Evolutionary conservation across 2,329 filamentous ascomycete genomes (phyloP).

Genomic region (Conoideocrella luteorostrata): DNA sequence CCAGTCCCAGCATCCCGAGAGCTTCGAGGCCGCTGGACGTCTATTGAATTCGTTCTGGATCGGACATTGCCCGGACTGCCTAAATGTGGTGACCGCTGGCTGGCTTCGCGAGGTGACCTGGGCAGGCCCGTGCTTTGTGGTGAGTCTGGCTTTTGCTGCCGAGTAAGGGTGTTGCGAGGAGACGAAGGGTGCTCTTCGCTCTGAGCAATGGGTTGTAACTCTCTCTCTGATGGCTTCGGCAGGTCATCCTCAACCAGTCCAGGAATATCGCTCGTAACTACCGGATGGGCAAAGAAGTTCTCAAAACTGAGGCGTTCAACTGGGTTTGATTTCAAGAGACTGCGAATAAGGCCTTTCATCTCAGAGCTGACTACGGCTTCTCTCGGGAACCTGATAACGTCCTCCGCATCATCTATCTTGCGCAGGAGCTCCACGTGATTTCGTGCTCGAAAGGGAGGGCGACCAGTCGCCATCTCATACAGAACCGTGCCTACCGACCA

Average conservation of each 20-base stretch:
- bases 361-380: slow-evolving; percentile 65
- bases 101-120: slow-evolving; percentile 35
- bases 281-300: slow-evolving; percentile 71
- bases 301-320: slow-evolving; percentile 81
- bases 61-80: slow-evolving; percentile 34
- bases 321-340: slow-evolving; percentile 77
- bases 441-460: slow-evolving; percentile 81
- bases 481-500: slow-evolving; percentile 97
- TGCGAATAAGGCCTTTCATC: slow-evolving; percentile 74
- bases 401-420: slow-evolving; percentile 84
- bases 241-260: slow-evolving; percentile 74
- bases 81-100: slow-evolving; percentile 36
- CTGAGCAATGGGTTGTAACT: slow-evolving; percentile 28
- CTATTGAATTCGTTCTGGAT: slow-evolving; percentile 22
- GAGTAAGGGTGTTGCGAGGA: slow-evolving; percentile 19
- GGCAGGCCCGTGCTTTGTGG: slow-evolving; percentile 27
- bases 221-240: slow-evolving; percentile 33
- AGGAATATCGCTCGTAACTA: slow-evolving; percentile 71
- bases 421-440: slow-evolving; percentile 93
- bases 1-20: slow-evolving; percentile 43
- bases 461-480: slow-evolving; percentile 90
- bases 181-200: slow-evolving; percentile 21
- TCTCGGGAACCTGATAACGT: slow-evolving; percentile 75
- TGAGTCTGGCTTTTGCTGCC: slow-evolving; percentile 32
- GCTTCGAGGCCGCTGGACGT: slow-evolving; percentile 27